Evolutionary conservation across 1,284 basidiomycete genomes (phyloP), one percentile per base, ranked within the genome.

Genomic region (Trametes versicolor): DNA sequence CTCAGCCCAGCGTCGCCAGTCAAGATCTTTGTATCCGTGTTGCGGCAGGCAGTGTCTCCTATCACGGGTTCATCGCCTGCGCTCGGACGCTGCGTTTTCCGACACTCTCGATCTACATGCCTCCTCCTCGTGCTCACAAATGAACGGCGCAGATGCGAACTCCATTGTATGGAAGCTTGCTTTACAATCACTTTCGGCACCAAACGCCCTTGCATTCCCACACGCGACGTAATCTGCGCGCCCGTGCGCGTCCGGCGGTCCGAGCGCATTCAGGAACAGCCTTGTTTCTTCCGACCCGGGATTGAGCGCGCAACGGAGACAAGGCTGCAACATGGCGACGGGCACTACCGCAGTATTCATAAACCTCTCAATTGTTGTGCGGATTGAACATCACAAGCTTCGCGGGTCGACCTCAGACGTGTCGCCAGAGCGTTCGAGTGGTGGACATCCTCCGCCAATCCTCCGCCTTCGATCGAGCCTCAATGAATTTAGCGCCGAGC

Each of bases 261-360:
- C 54, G 61, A 56, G 54, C 48, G 49, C 54, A 34, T 29, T 23
- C 47, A 56, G 53, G 60, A 62, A 62, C 54, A 57, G 54, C 61
- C 55, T 57, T 58, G 48, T 51, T 60, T 56, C 43, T 32, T 60
- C 57, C 32, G 57, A 55, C 55, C 45, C 58, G 64, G 53, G 25
- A 15, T 29, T 7, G 10, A n/a, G 50, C 50, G 19, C 50, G 19
- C 50, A 51, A 52, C 29, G 29, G 8, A 32, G 29, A 32, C 29
- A 32, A 32, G 3, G 29, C 29, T 32, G 3, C 29, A 32, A 32
- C 29, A 4, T 32, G 29, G 8, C 29, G 8, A 32, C 29, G 29
- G 29, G 8, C 29, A 8, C 29, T 32, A 8, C 29, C 29, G 29
- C 29, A 32, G 29, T 32, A 32, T 8, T 8, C 29, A 32, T 32